Conservation (phyloP, 768 basidiomycete genomes). For the Lactarius akahatsu region DNA sequence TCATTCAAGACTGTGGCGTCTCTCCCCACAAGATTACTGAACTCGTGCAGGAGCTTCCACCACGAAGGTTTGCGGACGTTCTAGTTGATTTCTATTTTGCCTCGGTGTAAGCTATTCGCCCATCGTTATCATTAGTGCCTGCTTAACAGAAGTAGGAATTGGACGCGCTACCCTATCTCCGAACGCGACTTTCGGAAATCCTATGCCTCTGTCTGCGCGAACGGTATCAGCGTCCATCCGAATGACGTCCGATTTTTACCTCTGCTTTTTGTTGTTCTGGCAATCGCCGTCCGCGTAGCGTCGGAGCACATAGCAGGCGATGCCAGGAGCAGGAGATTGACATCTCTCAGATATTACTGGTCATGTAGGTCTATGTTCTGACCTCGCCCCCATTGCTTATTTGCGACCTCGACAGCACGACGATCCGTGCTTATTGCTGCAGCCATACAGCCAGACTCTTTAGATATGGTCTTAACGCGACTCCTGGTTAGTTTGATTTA, state of each 20-base stretch:
- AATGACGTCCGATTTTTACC: slow-evolving; percentile 84
- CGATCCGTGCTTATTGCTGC: slow-evolving; percentile 87
- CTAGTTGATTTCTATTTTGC: slow-evolving; percentile 82
- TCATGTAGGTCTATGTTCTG: slow-evolving; percentile 63
- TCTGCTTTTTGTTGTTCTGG: slow-evolving; percentile 89
- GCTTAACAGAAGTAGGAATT: slow-evolving; percentile 57
- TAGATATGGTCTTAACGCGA: slow-evolving; percentile 92
- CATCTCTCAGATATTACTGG: slow-evolving; percentile 92
- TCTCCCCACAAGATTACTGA: slow-evolving; percentile 89
- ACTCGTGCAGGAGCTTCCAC: slow-evolving; percentile 84
- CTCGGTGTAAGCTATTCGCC: slow-evolving; percentile 52
- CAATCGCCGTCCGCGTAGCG: slow-evolving; percentile 80
- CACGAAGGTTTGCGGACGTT: slow-evolving; percentile 67
- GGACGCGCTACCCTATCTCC: slow-evolving; percentile 90
- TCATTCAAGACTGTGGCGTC: slow-evolving; percentile 92
- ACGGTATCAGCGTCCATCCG: slow-evolving; percentile 65
- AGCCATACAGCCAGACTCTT: slow-evolving; percentile 88
- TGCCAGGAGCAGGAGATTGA: slow-evolving; percentile 68
- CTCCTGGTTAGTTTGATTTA: slow-evolving; percentile 51
- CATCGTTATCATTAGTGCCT: slow-evolving; percentile 13
- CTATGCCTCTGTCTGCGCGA: slow-evolving; percentile 61
- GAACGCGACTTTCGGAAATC: slow-evolving; percentile 77
- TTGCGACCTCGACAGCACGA: slow-evolving; percentile 54
- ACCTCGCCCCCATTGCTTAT: slow-evolving; percentile 23
- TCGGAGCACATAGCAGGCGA: slow-evolving; percentile 85